phyloP scores from a whole-genome alignment of 176 grass and related monocot genomes.

The Pharus latifolius region DNA sequence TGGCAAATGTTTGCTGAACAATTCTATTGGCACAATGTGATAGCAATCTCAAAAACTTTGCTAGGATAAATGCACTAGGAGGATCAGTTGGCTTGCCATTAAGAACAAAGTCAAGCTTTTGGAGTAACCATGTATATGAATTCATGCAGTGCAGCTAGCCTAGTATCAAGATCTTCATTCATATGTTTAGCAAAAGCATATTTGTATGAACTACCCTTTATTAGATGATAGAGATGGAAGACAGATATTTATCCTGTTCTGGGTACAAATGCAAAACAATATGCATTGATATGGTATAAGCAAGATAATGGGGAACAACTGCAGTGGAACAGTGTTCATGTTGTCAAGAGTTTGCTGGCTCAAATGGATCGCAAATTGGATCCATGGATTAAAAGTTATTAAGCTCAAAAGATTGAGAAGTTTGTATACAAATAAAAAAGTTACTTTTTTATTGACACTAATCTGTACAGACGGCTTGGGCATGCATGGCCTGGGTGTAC shows the following conservation, averaged over 20 bases:
- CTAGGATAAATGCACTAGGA: not conserved
- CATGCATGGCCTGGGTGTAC: no score
- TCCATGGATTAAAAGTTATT: no score
- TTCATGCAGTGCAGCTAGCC: not conserved
- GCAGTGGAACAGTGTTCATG: no score
- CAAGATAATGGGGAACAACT: no score
- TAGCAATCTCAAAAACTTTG: not conserved
- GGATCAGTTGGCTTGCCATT: conserved; percentile 1
- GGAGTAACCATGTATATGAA: not conserved
- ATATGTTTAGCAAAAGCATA: no score
- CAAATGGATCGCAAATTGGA: no score
- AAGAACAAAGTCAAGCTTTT: not conserved
- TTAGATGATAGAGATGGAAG: not conserved
- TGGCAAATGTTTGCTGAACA: no score
- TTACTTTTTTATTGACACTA: no score
- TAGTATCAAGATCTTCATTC: not conserved
- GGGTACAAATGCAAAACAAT: not conserved
- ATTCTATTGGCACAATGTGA: not conserved
- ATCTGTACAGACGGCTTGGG: no score
- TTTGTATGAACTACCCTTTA: not conserved
- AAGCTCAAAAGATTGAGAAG: no score
- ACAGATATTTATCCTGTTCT: not conserved
- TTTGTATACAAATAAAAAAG: no score
- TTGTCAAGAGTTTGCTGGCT: no score
- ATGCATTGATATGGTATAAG: not conserved